Evolutionary conservation across 805 yeast species (phyloP), one percentile per base, ranked within the genome.

Genomic region (Candida morakotiae): DNA sequence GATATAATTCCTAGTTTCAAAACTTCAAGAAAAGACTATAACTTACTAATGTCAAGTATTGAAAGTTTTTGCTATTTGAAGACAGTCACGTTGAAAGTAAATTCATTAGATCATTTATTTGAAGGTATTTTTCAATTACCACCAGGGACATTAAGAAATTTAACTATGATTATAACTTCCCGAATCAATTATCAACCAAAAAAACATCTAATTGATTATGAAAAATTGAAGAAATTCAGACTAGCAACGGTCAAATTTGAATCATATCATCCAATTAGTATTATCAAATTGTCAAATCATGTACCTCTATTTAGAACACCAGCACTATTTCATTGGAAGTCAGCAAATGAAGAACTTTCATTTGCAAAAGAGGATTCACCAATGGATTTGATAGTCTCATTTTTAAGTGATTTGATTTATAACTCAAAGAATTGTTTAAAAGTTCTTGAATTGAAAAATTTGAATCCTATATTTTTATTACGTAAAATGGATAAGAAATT

Each of bases 381-480:
- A 21, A 21, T 34, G 16, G 3, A 16, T 13, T 20, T n/a, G 8
- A n/a, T 34, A 2, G 15, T 9, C 5, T 8, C n/a, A 3, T 21
- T 34, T 4, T 28, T 34, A 11, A n/a, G 28, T 20, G 9, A 15
- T 6, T 7, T 34, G 11, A 20, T 34, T 9, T 34, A n/a, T 15
- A 11, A 14, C 6, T 24, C 31, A 6, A 34, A 18, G n/a, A 11
- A 27, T 5, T 9, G 16, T 4, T 11, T 28, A 9, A 9, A 3
- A 13, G 4, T 14, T n/a, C 11, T 34, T 5, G 14, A 5, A 9
- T 28, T 34, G 22, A 22, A 22, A n/a, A 34, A 34, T 17, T 18
- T 34, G 9, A 31, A 34, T 13, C 32, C 37, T 10, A 22, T 28
- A 3, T 34, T 34, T 28, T 13, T 34, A 13, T 24, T 28, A 9